Evolutionary conservation across 2,329 filamentous ascomycete genomes (phyloP).

Genomic region (Mycocentrospora acerina): DNA sequence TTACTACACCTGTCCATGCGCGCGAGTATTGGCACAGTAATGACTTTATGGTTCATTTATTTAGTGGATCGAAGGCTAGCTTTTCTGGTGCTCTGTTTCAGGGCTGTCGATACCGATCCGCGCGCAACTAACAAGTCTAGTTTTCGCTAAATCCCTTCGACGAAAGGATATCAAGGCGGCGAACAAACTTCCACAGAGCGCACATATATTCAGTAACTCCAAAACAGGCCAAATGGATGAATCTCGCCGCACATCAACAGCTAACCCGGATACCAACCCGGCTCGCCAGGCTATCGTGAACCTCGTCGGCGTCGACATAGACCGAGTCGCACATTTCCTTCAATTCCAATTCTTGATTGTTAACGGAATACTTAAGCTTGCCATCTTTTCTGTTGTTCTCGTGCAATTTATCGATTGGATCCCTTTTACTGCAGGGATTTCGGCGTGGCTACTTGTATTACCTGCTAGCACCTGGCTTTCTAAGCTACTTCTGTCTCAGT

Average conservation of each 20-base stretch:
- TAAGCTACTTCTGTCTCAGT: slow-evolving; percentile 1
- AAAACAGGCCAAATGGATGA: background rate
- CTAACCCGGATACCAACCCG: slow-evolving; percentile 54
- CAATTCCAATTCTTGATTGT: slow-evolving; percentile 67
- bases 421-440: background rate
- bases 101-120: slow-evolving; percentile 39
- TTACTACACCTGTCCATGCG: background rate
- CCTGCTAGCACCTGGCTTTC: no score
- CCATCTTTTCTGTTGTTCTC: slow-evolving; percentile 67
- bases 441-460: background rate
- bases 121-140: slow-evolving; percentile 67
- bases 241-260: slow-evolving; percentile 26
- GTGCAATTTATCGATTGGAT: slow-evolving; percentile 62
- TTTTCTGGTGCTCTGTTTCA: slow-evolving; percentile 2
- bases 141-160: slow-evolving; percentile 76
- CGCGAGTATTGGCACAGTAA: background rate
- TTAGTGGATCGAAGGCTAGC: slow-evolving; percentile 3
- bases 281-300: slow-evolving; percentile 73
- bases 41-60: slow-evolving; percentile 1
- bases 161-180: slow-evolving; percentile 73
- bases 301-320: slow-evolving; percentile 73
- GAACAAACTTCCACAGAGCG: no score
- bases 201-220: background rate
- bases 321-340: slow-evolving; percentile 69
- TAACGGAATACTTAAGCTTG: slow-evolving; percentile 62